Conservation (phyloP, 805 yeast species). For the Hanseniaspora pseudoguilliermondii region DNA sequence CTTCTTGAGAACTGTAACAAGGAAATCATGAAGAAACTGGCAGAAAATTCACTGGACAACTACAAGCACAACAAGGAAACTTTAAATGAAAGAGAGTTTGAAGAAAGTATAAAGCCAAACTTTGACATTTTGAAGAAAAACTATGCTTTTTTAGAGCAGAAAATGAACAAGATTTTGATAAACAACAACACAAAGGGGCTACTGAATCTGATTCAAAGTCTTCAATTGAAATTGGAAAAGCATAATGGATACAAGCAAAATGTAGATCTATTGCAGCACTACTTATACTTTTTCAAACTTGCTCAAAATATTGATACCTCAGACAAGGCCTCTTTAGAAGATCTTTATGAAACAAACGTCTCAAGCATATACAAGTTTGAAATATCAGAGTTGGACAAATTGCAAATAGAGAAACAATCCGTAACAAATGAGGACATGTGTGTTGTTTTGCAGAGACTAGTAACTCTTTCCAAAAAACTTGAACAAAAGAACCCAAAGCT, state of each 20-base stretch:
- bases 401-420: neutral
- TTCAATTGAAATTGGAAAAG: constrained; percentile 1
- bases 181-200: constrained; percentile 4
- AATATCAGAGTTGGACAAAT: neutral
- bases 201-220: neutral
- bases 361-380: constrained; percentile 1
- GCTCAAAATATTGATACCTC: neutral
- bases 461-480: neutral
- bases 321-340: neutral
- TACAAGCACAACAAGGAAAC: constrained; percentile 2
- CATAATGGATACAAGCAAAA: neutral
- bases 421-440: neutral
- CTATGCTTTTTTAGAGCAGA: constrained; percentile 39
- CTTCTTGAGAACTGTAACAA: constrained; percentile 78
- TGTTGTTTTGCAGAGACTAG: neutral
- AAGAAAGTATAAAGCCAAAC: constrained; percentile 32
- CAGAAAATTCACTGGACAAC: constrained; percentile 15
- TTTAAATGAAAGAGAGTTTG: constrained; percentile 1
- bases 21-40: constrained; percentile 45
- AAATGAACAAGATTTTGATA: constrained; percentile 27
- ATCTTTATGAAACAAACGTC: neutral
- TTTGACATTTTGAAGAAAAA: constrained; percentile 35
- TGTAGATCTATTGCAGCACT: neutral
- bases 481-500: neutral
- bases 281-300: neutral